Base-by-base conservation (phyloP, 2,329 filamentous ascomycete genomes). In the Penicillium decumbens region DNA sequence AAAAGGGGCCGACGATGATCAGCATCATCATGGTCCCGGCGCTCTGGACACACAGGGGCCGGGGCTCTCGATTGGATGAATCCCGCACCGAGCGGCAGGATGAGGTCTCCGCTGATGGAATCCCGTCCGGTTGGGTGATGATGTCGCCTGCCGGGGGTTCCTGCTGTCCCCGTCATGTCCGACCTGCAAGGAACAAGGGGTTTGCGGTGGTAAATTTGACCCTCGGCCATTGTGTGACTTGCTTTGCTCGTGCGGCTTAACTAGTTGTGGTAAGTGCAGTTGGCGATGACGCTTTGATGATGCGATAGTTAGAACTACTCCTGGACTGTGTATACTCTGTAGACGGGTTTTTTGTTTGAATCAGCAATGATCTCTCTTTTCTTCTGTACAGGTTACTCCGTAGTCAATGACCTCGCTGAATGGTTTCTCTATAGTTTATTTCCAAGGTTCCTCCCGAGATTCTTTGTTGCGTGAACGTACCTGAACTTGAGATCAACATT, bases 141-240 rank as follows among this genome's bases (percentile, higher is more conserved):
- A 58, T 57, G 45, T 51, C 39, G 35, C 45, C 43, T 45, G 24
- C 25, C 41, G 43, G 32, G 13, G 45, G 48, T 53, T 58, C 45
- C 49, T 57, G 52, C 43, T 40, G 47, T 32, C 46, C 23, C 41
- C 40, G 44, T 42, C 32, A 54, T 49, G 20, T 49, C 46, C 49
- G 41, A 30, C 27, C 51, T 58, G 57, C 55, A 59, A 59, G 57
- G 57, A 55, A 58, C 56, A 51, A 44, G 53, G 47, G 38, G 28
- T 13, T 32, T 45, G 28, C 43, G 13, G 57, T 52, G 51, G 54
- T 46, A 37, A 52, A 41, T 43, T 46, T 51, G 41, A 24, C 30
- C 33, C 49, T 47, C 40, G 24, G 27, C 13, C 24, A 27, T 33
- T 12, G 2, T 25, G 29, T 35, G 23, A 43, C 15, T 10, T 43